phyloP scores from a whole-genome alignment of 2,329 filamentous ascomycete species.

The Trichothecium sympodiale region DNA sequence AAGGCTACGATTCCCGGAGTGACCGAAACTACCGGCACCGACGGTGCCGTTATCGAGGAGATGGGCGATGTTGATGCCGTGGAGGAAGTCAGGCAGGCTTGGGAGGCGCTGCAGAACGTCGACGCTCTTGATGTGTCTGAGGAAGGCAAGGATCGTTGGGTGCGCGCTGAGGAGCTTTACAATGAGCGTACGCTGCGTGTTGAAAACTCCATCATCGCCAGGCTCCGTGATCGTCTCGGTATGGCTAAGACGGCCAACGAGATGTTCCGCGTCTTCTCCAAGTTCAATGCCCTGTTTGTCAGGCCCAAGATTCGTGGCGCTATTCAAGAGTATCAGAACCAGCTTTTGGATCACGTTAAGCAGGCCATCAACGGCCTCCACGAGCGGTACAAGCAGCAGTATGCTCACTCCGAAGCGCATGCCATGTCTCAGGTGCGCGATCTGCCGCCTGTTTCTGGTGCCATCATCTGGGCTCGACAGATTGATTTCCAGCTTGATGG shows the following conservation, averaged over 20 bases:
- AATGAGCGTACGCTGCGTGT: conserved; percentile 95
- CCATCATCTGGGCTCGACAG: conserved; percentile 94
- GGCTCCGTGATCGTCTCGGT: conserved; percentile 81
- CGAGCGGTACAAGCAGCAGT: conserved; percentile 97
- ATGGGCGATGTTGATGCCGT: conserved; percentile 96
- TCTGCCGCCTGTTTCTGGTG: conserved; percentile 87
- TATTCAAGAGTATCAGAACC: conserved; percentile 95
- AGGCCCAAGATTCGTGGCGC: conserved; percentile 97
- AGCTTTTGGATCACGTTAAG: conserved; percentile 96
- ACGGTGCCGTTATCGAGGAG: conserved; percentile 73
- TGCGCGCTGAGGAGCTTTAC: conserved; percentile 88
- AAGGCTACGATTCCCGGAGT: conserved; percentile 46
- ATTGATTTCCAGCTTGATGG: conserved; percentile 92
- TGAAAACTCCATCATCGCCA: conserved; percentile 96
- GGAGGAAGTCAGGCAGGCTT: conserved; percentile 90
- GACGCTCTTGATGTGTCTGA: conserved; percentile 86
- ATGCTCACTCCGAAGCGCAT: conserved; percentile 94
- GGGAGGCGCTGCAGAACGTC: conserved; percentile 86
- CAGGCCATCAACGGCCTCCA: conserved; percentile 88
- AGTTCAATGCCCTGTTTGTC: conserved; percentile 98
- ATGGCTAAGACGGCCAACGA: conserved; percentile 96
- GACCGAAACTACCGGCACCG: conserved; percentile 37
- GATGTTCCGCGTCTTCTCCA: conserved; percentile 99
- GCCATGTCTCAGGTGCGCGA: conserved; percentile 97
- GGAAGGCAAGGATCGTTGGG: conserved; percentile 86